These are phyloP conservation scores for Aspergillus aculeatinus DNA, from an alignment of 2,329 filamentous ascomycete species.

Conservation along the genomic window DNA sequence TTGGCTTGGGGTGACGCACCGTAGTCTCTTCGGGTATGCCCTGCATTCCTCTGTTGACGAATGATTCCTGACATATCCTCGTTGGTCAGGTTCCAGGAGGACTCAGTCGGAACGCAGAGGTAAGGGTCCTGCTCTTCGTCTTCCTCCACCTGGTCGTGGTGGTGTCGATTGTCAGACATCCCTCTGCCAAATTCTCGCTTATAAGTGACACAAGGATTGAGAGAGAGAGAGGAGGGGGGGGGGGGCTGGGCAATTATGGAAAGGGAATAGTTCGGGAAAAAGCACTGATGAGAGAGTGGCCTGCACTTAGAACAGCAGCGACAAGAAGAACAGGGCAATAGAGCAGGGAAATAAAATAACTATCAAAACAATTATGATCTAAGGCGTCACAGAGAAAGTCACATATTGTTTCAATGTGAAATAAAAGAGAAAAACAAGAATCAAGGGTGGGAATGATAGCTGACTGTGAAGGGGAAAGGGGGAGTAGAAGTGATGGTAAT, in stretches of 20 bases:
- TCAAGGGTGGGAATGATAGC: background rate
- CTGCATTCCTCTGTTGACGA: constrained; percentile 17
- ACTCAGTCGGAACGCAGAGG: constrained; percentile 7
- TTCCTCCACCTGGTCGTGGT: constrained; percentile 8
- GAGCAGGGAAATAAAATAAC: background rate
- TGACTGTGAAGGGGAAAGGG: constrained; percentile 4
- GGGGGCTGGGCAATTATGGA: constrained; percentile 12
- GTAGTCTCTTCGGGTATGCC: constrained; percentile 28
- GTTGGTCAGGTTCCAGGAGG: constrained; percentile 14
- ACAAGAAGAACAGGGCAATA: constrained; percentile 9
- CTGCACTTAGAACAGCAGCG: constrained; percentile 18
- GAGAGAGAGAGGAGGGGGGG: background rate
- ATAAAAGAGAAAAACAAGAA: background rate
- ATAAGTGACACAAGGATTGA: background rate
- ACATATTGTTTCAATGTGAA: constrained; percentile 13
- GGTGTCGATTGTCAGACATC: constrained; percentile 19
- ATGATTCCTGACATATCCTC: constrained; percentile 17
- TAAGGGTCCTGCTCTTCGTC: constrained; percentile 12
- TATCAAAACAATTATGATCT: background rate
- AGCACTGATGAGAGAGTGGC: constrained; percentile 15
- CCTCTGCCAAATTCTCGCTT: constrained; percentile 4
- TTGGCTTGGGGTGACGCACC: constrained; percentile 20
- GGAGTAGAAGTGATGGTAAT: background rate
- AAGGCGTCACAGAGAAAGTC: constrained; percentile 1
- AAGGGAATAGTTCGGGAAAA: constrained; percentile 2